Conservation (phyloP, 805 yeast species). For the Yamadazyma nakazawae region DNA sequence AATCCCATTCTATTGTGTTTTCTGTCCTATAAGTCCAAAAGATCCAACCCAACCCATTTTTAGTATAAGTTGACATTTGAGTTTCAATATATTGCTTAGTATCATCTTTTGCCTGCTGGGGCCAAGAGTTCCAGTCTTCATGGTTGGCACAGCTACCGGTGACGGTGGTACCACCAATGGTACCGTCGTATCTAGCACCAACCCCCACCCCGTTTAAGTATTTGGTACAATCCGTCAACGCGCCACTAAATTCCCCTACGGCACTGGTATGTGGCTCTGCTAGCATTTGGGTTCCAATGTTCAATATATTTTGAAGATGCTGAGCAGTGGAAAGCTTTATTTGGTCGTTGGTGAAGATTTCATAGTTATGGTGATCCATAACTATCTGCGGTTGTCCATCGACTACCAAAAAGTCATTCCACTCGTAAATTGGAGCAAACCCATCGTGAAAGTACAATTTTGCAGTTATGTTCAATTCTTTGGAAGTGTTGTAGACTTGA, state of each 20-base stretch:
- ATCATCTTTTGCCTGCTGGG: constrained; percentile 35
- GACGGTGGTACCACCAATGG: constrained; percentile 21
- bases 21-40: constrained; percentile 77
- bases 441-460: constrained; percentile 64
- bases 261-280: constrained; percentile 46
- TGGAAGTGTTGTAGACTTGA: constrained; percentile 28
- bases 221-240: constrained; percentile 65
- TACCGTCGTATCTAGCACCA: constrained; percentile 62
- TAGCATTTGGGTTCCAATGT: constrained; percentile 30
- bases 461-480: constrained; percentile 31
- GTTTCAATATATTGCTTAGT: constrained; percentile 56
- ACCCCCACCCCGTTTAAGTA: constrained; percentile 69
- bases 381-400: constrained; percentile 29
- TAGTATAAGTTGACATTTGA: constrained; percentile 52
- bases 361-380: constrained; percentile 42
- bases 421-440: constrained; percentile 51
- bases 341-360: constrained; percentile 27
- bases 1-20: constrained; percentile 65
- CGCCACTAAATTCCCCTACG: constrained; percentile 72
- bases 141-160: constrained; percentile 45
- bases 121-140: constrained; percentile 41
- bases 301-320: constrained; percentile 27
- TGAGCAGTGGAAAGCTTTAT: constrained; percentile 30
- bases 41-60: constrained; percentile 53
- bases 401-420: constrained; percentile 36